These are phyloP conservation scores for Venustampulla echinocandica DNA, from an alignment of 495 filamentous ascomycete genomes.

Conservation along the genomic window DNA sequence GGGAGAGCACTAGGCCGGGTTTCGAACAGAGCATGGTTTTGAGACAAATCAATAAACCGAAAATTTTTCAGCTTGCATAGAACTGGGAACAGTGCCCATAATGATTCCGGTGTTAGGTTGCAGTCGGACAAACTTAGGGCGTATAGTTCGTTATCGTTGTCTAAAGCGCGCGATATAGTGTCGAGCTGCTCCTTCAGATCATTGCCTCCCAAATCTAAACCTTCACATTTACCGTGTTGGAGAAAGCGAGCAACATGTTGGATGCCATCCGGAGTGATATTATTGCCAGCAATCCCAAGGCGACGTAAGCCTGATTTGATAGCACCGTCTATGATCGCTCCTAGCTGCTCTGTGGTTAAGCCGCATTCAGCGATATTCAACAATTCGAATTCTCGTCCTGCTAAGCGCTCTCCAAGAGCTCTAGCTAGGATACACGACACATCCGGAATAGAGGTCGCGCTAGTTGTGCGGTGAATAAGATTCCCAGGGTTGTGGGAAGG, in stretches of 20 bases:
- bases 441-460: slow-evolving; percentile 16
- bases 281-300: slow-evolving; percentile 75
- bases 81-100: slow-evolving; percentile 69
- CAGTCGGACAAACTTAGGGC: slow-evolving; percentile 85
- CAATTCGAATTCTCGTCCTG: slow-evolving; percentile 68
- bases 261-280: slow-evolving; percentile 61
- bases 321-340: slow-evolving; percentile 64
- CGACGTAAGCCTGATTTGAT: slow-evolving; percentile 64
- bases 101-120: slow-evolving; percentile 59
- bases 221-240: slow-evolving; percentile 67
- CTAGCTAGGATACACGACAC: slow-evolving; percentile 53
- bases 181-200: slow-evolving; percentile 60
- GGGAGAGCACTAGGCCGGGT: slow-evolving; percentile 64
- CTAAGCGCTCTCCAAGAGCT: slow-evolving; percentile 66
- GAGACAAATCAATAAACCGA: slow-evolving; percentile 82
- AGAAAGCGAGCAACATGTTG: slow-evolving; percentile 70
- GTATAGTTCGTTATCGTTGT: slow-evolving; percentile 53
- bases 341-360: slow-evolving; percentile 59
- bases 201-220: slow-evolving; percentile 91
- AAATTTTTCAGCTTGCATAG: slow-evolving; percentile 64
- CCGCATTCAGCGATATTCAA: slow-evolving; percentile 75
- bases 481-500: slow-evolving; percentile 11
- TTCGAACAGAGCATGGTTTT: slow-evolving; percentile 76
- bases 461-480: slow-evolving; percentile 12
- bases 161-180: slow-evolving; percentile 53